These are phyloP conservation scores for Corynascus novoguineensis DNA, from an alignment of 495 filamentous ascomycete species.

Conservation along the genomic window DNA sequence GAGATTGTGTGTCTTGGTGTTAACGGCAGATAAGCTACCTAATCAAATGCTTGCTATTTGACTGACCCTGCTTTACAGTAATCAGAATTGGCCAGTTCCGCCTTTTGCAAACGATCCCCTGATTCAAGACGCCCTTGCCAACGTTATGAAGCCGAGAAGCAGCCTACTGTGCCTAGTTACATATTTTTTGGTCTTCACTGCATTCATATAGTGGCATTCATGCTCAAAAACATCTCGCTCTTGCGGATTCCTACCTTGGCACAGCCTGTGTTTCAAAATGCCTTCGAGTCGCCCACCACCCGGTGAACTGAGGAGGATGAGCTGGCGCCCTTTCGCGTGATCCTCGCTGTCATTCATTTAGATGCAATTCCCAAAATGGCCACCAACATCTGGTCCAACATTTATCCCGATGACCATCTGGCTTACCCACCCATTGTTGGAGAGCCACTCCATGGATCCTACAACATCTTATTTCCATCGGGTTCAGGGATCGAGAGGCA, in stretches of 20 bases:
- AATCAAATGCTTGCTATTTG: too few species aligned
- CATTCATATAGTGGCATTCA: background rate
- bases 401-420: too few species aligned
- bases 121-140: too few species aligned
- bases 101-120: too few species aligned
- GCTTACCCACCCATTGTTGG: background rate
- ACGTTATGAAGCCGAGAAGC: too few species aligned
- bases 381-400: too few species aligned
- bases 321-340: background rate
- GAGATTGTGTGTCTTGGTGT: too few species aligned
- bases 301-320: background rate
- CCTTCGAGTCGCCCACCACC: background rate
- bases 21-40: too few species aligned
- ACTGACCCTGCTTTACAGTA: too few species aligned
- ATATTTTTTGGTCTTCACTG: background rate
- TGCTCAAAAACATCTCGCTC: background rate
- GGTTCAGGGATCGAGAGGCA: background rate
- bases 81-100: too few species aligned
- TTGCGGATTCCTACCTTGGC: background rate
- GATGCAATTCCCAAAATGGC: background rate
- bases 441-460: background rate
- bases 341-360: background rate
- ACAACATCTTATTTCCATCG: conserved; percentile 1
- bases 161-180: too few species aligned
- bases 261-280: background rate